These are phyloP conservation scores for Mallotus repandus DNA, from an alignment of 441 rosid genomes.

Conservation along the genomic window DNA sequence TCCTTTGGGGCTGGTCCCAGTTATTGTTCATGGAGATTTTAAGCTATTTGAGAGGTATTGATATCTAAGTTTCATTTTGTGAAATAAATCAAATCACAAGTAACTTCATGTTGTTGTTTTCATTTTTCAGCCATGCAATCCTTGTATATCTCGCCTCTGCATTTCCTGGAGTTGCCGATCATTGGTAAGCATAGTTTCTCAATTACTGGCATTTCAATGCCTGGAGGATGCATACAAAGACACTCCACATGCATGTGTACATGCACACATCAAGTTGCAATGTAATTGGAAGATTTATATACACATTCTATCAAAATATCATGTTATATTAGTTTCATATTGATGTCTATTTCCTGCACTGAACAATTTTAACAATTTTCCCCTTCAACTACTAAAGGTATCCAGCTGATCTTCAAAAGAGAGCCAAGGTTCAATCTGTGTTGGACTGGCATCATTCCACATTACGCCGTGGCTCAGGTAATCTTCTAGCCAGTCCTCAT, in stretches of 20 bases:
- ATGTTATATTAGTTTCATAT: neutral
- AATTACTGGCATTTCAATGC: neutral
- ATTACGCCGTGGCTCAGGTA: conserved; percentile 76
- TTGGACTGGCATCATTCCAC: conserved; percentile 93
- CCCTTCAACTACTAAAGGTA: conserved; percentile 43
- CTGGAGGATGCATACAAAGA: too few relatives aligned
- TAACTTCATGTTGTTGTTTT: neutral
- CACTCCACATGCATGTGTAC: too few relatives aligned
- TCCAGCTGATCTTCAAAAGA: conserved; percentile 68
- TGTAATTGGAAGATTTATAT: neutral
- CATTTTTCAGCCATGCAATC: conserved; percentile 71
- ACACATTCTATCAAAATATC: neutral
- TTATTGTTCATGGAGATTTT: conserved; percentile 75
- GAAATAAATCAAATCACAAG: too few relatives aligned
- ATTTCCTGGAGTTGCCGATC: conserved; percentile 81
- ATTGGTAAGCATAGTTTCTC: conserved; percentile 49
- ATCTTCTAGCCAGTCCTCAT: neutral
- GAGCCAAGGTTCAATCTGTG: conserved; percentile 80
- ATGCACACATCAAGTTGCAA: neutral
- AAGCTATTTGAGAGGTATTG: conserved; percentile 80
- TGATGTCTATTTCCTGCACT: neutral
- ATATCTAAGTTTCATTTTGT: too few relatives aligned
- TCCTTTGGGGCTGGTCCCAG: conserved; percentile 68
- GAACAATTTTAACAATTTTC: conserved; percentile 7
- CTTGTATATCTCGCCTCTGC: conserved; percentile 68